Base-by-base conservation (phyloP, 106 monocot species). In the Allium cepa region DNA sequence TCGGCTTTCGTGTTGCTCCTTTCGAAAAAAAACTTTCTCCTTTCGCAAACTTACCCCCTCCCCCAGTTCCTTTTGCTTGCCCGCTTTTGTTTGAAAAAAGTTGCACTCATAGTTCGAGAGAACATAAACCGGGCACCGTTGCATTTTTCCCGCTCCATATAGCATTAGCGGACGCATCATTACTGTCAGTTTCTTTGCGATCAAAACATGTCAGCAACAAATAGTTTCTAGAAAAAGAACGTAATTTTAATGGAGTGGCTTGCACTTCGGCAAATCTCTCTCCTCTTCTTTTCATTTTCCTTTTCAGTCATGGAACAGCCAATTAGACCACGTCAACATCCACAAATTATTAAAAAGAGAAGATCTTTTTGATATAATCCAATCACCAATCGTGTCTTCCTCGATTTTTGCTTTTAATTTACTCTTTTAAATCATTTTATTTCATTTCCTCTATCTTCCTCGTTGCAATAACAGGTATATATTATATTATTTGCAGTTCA, bases 221-320 rank as follows among this genome's bases (percentile, higher is more conserved):
- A 36, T 36, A 36, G 5, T 36, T 36, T 36, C 4, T 36, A 5
- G 36, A 36, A 36, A 36, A 5, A 36, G 36, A 36, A 36, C 36
- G 36, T 3, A 36, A 36, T 3, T 36, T 9, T 9, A 46, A 56
- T 69, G 68, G 68, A 56, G 56, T 56, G 16, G 56, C 68, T 18
- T 46, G 68, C 68, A 56, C 56, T 56, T 69, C 68, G 68, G 55
- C 55, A 69, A 36, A 46, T 1, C 36, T 11, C 8, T 17, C 67
- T 28, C 53, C 28, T 14, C 5, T 13, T 36, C 5, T 13, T 36
- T 28, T 27, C 53, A 0, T n/a, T 26, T 36, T 26, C 1, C 36
- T 63, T 47, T 46, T 17, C n/a, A 11, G 3, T 8, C 17, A 1
- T 49, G 17, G 0, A 3, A 18, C 9, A 49, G 36, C 50, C 67